Evolutionary conservation across 768 basidiomycete species (phyloP).

Genomic region (Tulasnella sp.): DNA sequence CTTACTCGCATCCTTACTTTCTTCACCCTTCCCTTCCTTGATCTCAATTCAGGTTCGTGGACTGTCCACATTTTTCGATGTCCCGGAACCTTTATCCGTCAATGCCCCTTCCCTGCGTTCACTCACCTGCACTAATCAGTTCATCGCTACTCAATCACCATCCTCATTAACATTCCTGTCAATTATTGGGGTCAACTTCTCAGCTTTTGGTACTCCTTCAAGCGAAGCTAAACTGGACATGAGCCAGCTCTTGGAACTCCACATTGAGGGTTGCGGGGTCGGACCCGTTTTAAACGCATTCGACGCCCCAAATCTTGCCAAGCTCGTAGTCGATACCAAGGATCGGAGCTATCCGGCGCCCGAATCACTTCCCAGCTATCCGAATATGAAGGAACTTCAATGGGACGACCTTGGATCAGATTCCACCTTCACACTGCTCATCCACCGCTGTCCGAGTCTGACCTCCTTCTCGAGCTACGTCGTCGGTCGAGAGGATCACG

Average conservation of each 20-base stretch:
- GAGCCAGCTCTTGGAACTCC: background rate
- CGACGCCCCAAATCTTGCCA: background rate
- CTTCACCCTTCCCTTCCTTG: background rate
- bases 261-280: background rate
- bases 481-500: background rate
- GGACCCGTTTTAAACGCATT: background rate
- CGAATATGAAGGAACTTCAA: background rate
- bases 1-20: background rate
- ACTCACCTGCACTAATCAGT: too few relatives aligned
- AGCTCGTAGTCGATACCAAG: background rate
- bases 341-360: background rate
- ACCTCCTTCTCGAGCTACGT: background rate
- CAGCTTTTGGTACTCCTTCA: too few relatives aligned
- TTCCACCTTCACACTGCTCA: background rate
- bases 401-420: background rate
- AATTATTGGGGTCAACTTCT: too few relatives aligned
- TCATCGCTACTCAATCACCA: too few relatives aligned
- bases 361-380: background rate
- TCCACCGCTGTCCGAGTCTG: background rate
- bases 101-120: background rate
- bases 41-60: background rate
- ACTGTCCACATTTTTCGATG: too few relatives aligned
- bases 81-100: too few relatives aligned
- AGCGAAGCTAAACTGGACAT: too few relatives aligned
- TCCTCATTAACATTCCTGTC: too few relatives aligned